phyloP scores from a whole-genome alignment of 2,329 filamentous ascomycete species.

The Niveomyces coronatus region DNA sequence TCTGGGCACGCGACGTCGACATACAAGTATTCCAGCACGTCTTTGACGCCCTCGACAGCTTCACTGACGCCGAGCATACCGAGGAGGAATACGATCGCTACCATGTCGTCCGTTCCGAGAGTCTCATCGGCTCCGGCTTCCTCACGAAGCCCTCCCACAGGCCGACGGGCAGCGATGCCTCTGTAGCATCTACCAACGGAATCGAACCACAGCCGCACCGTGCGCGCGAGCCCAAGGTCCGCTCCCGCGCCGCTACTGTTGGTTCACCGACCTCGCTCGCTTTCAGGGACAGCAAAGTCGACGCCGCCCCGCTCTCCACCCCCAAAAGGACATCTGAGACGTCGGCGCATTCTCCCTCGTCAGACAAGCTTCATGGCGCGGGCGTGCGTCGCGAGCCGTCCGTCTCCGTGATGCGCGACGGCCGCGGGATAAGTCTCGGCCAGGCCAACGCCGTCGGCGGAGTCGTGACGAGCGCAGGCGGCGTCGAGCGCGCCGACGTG shows the following conservation, averaged over 20 bases:
- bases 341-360: background rate
- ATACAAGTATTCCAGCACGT: constrained; percentile 82
- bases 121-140: constrained; percentile 31
- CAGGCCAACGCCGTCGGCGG: constrained; percentile 8
- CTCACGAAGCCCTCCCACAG: constrained; percentile 17
- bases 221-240: constrained; percentile 17
- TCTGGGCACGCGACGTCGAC: constrained; percentile 85
- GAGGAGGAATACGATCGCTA: constrained; percentile 52
- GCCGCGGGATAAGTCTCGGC: constrained; percentile 9
- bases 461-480: background rate
- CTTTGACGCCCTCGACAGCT: constrained; percentile 74
- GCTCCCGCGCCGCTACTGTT: constrained; percentile 7
- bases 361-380: constrained; percentile 6
- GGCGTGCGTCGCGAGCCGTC: constrained; percentile 8
- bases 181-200: constrained; percentile 19
- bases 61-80: constrained; percentile 46
- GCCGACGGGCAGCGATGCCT: constrained; percentile 28
- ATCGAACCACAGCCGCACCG: constrained; percentile 17
- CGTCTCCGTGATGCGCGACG: constrained; percentile 7
- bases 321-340: background rate
- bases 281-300: background rate
- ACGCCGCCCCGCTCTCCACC: background rate
- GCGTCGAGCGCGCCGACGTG: constrained; percentile 8
- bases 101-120: constrained; percentile 38
- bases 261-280: background rate